phyloP scores from a whole-genome alignment of 2,329 filamentous ascomycete genomes.

The Cercospora sp. region DNA sequence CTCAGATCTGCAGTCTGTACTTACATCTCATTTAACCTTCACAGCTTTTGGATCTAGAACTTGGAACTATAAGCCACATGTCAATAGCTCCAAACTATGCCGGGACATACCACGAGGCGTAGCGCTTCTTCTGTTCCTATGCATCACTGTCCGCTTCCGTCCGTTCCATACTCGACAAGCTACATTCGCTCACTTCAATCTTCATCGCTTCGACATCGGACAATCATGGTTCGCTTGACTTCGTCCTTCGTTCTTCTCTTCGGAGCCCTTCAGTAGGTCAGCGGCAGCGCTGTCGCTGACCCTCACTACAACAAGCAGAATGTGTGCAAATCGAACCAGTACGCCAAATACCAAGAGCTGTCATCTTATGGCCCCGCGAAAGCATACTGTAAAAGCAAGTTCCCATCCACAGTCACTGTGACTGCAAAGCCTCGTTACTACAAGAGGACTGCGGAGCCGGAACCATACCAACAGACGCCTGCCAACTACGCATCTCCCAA shows the following conservation, averaged over 20 bases:
- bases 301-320: background rate
- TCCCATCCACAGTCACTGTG: background rate
- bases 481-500: background rate
- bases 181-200: background rate
- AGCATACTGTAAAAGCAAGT: background rate
- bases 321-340: background rate
- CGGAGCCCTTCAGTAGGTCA: background rate
- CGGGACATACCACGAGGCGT: background rate
- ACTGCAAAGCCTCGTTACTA: background rate
- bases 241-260: background rate
- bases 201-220: background rate
- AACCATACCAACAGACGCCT: background rate
- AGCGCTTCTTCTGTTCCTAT: background rate
- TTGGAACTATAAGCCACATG: background rate
- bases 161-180: background rate
- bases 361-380: background rate
- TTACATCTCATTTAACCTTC: background rate
- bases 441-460: background rate
- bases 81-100: background rate
- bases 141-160: background rate
- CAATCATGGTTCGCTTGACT: background rate
- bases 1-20: background rate
- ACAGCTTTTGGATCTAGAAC: background rate
- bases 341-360: background rate
- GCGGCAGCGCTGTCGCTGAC: background rate